Evolutionary conservation across 2,329 filamentous ascomycete genomes (phyloP).

Genomic region (Neonectria neomacrospora): DNA sequence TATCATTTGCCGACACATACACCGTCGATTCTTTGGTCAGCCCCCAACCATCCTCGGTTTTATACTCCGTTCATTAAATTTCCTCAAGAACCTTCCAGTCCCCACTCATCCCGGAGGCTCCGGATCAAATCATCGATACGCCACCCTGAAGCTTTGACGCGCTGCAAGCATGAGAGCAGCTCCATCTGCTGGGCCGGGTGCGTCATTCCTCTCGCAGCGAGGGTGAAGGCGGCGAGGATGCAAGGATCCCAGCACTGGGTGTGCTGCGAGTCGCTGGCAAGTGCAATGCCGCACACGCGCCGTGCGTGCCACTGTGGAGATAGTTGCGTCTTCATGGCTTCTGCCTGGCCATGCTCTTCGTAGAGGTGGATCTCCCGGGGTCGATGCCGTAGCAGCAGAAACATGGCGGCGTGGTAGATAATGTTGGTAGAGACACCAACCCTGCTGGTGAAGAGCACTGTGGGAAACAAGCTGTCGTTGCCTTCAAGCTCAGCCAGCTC

Average conservation of each 20-base stretch:
- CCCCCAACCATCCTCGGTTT: no score
- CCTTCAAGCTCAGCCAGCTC: background rate
- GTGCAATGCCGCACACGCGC: conserved; percentile 4
- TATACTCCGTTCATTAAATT: no score
- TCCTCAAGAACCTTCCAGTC: background rate
- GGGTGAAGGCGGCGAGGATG: conserved; percentile 10
- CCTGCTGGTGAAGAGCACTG: background rate
- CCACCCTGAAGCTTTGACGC: background rate
- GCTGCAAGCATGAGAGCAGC: background rate
- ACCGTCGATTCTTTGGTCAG: no score
- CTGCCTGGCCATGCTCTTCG: background rate
- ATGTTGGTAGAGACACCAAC: background rate
- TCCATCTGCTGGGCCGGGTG: background rate
- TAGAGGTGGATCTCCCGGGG: background rate
- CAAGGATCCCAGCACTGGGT: conserved; percentile 15
- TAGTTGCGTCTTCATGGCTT: background rate
- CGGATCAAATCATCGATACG: background rate
- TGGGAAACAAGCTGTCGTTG: background rate
- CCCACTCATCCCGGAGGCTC: background rate
- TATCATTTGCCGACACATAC: no score
- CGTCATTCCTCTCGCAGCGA: background rate
- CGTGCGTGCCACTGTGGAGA: background rate
- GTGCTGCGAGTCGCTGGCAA: background rate
- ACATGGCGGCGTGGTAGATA: background rate
- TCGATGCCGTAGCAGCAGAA: background rate